Evolutionary conservation across 495 filamentous ascomycete genomes (phyloP), one percentile per base, ranked within the genome.

Genomic region (Penicillium samsonianum): DNA sequence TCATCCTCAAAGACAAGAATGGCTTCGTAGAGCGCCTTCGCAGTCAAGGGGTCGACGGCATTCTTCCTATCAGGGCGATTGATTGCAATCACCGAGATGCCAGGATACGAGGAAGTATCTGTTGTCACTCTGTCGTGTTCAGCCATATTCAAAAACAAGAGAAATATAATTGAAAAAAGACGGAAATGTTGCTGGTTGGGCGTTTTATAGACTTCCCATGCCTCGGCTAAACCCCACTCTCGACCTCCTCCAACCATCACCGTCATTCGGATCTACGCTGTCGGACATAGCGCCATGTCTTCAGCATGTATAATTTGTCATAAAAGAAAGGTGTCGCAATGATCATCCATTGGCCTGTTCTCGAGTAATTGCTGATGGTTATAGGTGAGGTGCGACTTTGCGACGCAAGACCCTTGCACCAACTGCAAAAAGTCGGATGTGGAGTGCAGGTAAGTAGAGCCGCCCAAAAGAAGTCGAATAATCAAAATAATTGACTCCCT

Each of bases 1-100:
- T 81, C 74, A 30, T 62, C 59, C 52, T 82, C 80, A 52, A 79
- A 81, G 20, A 38, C 59, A 3, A 73, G 62, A 40, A 82, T 64
- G 5, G 71, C 69, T 7, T 69, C 58, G 45, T 73, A 71, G 37
- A 82, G 73, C 28, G 67, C 68, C 25, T 68, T 55, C 50, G 69
- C 76, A 5, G 75, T 76, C 38, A 60, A 46, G 11, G 63, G 58
- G 54, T 81, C 72, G 20, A 78, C 60, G 45, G 73, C 75, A 57
- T 78, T 79, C 42, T 67, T 72, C 20, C 70, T 65, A n/a, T 67
- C 60, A 0, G 63, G 67, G 16, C 70, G 72, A 65, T 80, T 76
- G 56, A 81, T 71, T 7, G 67, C 60, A 8, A 82, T 69, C 30
- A 71, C 74, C 11, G 77, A 76, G 55, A 82, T 77, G 25, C 77